Conservation (phyloP, 306 rosid species). For the Carpinus fangiana region DNA sequence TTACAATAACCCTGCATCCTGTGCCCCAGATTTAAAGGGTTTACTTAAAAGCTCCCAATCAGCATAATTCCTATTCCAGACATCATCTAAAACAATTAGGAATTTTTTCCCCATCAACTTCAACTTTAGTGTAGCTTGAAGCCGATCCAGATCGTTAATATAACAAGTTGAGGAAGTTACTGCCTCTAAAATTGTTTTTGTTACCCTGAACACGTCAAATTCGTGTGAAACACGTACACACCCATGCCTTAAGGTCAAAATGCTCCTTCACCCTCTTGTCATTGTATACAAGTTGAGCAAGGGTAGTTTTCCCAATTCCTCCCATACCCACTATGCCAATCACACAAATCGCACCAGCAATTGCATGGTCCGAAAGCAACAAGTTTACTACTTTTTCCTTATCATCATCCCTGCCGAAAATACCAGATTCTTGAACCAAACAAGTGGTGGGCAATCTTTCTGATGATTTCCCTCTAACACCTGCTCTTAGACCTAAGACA, state of each 20-base stretch:
- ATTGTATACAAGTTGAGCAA: too few relatives aligned
- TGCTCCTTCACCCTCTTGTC: too few relatives aligned
- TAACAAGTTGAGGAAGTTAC: neutral
- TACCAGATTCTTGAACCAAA: too few relatives aligned
- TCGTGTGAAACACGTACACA: too few relatives aligned
- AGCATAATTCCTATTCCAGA: slow-evolving; percentile 21
- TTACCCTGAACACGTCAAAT: too few relatives aligned
- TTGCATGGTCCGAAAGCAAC: neutral
- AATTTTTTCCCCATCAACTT: slow-evolving; percentile 12
- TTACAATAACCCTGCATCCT: slow-evolving; percentile 16
- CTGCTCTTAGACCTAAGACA: neutral
- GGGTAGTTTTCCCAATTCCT: too few relatives aligned
- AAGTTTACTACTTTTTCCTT: neutral
- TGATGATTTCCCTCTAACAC: neutral
- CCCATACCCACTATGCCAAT: too few relatives aligned
- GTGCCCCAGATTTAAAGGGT: slow-evolving; percentile 3
- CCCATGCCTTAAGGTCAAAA: too few relatives aligned
- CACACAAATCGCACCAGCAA: too few relatives aligned
- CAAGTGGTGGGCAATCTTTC: too few relatives aligned
- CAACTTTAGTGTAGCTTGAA: neutral
- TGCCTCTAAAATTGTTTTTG: too few relatives aligned
- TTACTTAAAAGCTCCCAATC: slow-evolving; percentile 10
- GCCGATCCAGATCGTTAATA: neutral
- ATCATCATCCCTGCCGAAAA: slow-evolving; percentile 9
- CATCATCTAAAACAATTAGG: slow-evolving; percentile 27